Evolutionary conservation across 1,284 basidiomycete species (phyloP), one percentile per base, ranked within the genome.

Genomic region (Ustilago tritici): DNA sequence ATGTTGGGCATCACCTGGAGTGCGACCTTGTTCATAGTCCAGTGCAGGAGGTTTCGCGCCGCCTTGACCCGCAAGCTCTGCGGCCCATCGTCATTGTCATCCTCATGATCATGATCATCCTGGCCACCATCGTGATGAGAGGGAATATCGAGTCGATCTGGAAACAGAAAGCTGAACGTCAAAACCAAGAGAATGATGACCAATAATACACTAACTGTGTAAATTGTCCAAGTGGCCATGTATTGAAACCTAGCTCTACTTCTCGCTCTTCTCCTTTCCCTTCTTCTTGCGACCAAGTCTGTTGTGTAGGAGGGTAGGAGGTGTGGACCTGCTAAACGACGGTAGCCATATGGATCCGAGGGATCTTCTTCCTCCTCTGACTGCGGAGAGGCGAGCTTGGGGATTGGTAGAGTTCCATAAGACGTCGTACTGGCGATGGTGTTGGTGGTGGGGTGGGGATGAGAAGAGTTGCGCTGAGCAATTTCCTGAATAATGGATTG

Each of bases 181-280:
- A 66, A 15, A 32, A 72, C 53, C 1, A 23, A 32, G 3, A 77
- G 67, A 23, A 77, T 73, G 3, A 78, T 19, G 11, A 71, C 23
- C 23, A 74, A 38, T 14, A 78, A 10, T n/a, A 71, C 31, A 46
- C 65, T 65, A 7, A 78, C 69, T 5, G 71, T 75, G 62, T 65
- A 78, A 36, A 78, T 75, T 4, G 76, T 78, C 76, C 76, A 78
- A 10, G 56, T n/a, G 6, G 76, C 76, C 76, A 78, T 78, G 56
- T 71, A 78, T 54, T 78, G 68, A 43, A 78, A 78, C 5, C 76
- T 19, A 0, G 76, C 76, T 4, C 71, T 46, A 7, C 65, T 65
- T 8, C 76, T 43, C 1, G 71, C 71, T 17, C 76, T 40, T 2
- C 76, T 31, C 2, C 76, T 63, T 35, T 78, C 76, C 19, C 76